Evolutionary conservation across 805 yeast genomes (phyloP).

Genomic region (fission yeast (Schizosaccharomyces pombe)): DNA sequence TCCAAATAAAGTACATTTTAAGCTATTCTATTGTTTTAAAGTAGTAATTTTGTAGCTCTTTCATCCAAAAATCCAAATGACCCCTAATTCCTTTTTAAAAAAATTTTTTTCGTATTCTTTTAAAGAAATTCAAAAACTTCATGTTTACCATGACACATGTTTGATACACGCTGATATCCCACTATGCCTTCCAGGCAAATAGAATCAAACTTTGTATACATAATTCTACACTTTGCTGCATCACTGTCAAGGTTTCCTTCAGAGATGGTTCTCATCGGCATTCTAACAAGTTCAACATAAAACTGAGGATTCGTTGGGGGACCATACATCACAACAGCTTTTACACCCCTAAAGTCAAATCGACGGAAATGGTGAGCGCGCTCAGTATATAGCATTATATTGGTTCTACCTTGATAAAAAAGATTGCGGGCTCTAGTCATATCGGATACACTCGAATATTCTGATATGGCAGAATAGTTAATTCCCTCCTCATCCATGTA

Average conservation of each 20-base stretch:
- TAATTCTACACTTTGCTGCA: slow-evolving; percentile 28
- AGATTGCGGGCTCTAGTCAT: slow-evolving; percentile 44
- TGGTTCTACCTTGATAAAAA: slow-evolving; percentile 38
- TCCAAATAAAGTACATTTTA: too few relatives aligned
- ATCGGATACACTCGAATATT: slow-evolving; percentile 55
- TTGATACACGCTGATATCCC: slow-evolving; percentile 49
- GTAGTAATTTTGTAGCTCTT: too few relatives aligned
- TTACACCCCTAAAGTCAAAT: slow-evolving; percentile 64
- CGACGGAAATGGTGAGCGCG: slow-evolving; percentile 82
- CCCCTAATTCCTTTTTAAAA: too few relatives aligned
- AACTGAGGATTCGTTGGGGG: slow-evolving; percentile 68
- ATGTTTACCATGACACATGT: slow-evolving; percentile 41
- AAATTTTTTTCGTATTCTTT: background rate
- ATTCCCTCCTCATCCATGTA: slow-evolving; percentile 32
- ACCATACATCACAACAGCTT: slow-evolving; percentile 58
- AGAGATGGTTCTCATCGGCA: slow-evolving; percentile 35
- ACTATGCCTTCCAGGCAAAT: slow-evolving; percentile 60
- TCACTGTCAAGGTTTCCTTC: slow-evolving; percentile 27
- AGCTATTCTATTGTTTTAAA: too few relatives aligned
- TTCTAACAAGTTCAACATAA: slow-evolving; percentile 44
- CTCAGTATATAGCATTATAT: slow-evolving; percentile 71
- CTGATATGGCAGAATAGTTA: slow-evolving; percentile 24
- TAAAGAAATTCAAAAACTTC: slow-evolving; percentile 55
- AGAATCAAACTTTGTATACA: slow-evolving; percentile 64
- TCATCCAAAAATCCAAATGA: too few relatives aligned